Percentiles rank a stretch among this genome's conserved stretches.
These are phyloP conservation scores for Gnaphalium uliginosum DNA, from an alignment of 129 eudicot species.

Conservation along the genomic window DNA sequence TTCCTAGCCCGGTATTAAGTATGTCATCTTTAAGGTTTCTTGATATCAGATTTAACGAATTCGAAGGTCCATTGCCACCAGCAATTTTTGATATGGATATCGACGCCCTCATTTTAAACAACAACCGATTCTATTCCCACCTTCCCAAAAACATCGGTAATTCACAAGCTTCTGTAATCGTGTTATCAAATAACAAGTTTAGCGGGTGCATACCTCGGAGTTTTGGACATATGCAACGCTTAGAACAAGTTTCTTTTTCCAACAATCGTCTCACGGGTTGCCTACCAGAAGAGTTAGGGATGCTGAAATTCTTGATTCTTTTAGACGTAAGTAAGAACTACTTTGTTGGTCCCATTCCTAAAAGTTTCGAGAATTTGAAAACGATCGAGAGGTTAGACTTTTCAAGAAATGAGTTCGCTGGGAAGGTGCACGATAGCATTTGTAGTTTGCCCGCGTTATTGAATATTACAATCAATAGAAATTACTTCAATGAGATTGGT, in stretches of 20 bases:
- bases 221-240: slow-evolving; percentile 55
- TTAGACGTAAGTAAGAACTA: slow-evolving; percentile 56
- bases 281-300: slow-evolving; percentile 59
- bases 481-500: slow-evolving; percentile 50
- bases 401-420: slow-evolving; percentile 46
- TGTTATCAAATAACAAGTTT: slow-evolving; percentile 64
- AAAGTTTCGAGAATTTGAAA: slow-evolving; percentile 33
- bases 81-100: slow-evolving; percentile 55
- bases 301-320: slow-evolving; percentile 28
- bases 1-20: slow-evolving; percentile 56
- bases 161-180: slow-evolving; percentile 63
- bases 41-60: slow-evolving; percentile 76
- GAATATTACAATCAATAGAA: slow-evolving; percentile 40
- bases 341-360: slow-evolving; percentile 57
- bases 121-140: slow-evolving; percentile 57
- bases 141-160: slow-evolving; percentile 78
- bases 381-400: slow-evolving; percentile 43
- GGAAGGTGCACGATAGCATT: slow-evolving; percentile 40
- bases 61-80: slow-evolving; percentile 74
- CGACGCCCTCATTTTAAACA: slow-evolving; percentile 68
- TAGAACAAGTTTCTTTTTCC: slow-evolving; percentile 51
- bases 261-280: slow-evolving; percentile 67
- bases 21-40: slow-evolving; percentile 54
- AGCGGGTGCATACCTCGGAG: slow-evolving; percentile 72
- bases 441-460: slow-evolving; percentile 50